Percentiles rank a stretch among this genome's conserved stretches.
These are phyloP conservation scores for Solanum medicagineum DNA, from an alignment of 257 asterid genomes.

Conservation along the genomic window DNA sequence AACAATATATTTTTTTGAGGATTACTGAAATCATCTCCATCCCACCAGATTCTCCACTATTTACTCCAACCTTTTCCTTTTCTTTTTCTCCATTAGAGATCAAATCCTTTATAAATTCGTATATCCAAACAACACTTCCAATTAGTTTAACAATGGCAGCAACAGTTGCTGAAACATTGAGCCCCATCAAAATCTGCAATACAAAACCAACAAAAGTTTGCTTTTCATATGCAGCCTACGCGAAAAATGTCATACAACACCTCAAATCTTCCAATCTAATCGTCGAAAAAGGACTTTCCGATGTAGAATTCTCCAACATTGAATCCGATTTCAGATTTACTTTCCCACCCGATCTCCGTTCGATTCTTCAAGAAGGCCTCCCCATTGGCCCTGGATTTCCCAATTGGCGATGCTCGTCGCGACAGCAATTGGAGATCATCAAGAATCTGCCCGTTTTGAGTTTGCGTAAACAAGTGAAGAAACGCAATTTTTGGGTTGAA, in stretches of 20 bases:
- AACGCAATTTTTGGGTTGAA: conserved; percentile 38
- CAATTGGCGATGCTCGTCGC: conserved; percentile 81
- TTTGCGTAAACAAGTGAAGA: conserved; percentile 38
- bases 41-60: background rate
- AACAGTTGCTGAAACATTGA: background rate
- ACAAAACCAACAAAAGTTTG: conserved; percentile 47
- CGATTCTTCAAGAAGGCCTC: conserved; percentile 76
- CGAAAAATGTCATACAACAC: conserved; percentile 47
- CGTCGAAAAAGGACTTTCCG: conserved; percentile 62
- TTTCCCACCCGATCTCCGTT: conserved; percentile 85
- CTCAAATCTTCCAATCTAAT: conserved; percentile 44
- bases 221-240: conserved; percentile 85
- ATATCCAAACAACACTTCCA: background rate
- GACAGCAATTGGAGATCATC: conserved; percentile 45
- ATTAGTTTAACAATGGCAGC: conserved; percentile 17
- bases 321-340: conserved; percentile 36
- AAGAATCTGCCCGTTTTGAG: conserved; percentile 36
- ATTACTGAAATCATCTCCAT: background rate
- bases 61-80: background rate
- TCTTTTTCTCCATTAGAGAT: background rate
- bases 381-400: conserved; percentile 78
- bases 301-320: conserved; percentile 40
- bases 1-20: background rate
- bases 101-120: background rate
- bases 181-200: conserved; percentile 2